Percentiles rank a stretch among this genome's conserved stretches.
phyloP scores from a whole-genome alignment of 495 filamentous ascomycete genomes.

The Penicillium coffeae region DNA sequence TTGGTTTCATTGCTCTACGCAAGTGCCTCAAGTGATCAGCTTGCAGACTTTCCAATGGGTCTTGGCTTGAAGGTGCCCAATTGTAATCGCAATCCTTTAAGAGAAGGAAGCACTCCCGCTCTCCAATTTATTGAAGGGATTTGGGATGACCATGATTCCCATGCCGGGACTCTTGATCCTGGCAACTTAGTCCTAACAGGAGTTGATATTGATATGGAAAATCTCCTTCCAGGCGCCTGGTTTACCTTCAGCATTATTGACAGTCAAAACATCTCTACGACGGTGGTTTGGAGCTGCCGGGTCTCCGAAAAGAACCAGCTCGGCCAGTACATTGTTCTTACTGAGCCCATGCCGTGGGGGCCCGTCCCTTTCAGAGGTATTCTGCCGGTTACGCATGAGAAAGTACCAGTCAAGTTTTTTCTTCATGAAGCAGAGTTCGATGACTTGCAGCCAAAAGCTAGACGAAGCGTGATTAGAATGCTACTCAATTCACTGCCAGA shows the following conservation, averaged over 20 bases:
- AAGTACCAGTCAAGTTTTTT: background rate
- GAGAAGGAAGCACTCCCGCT: no score
- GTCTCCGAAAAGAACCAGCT: constrained; percentile 6
- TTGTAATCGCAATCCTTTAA: background rate
- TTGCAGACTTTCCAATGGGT: constrained; percentile 65
- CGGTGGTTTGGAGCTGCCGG: constrained; percentile 17
- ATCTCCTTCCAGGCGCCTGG: constrained; percentile 55
- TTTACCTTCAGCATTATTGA: constrained; percentile 31
- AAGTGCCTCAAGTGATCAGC: constrained; percentile 38
- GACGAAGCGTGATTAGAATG: constrained; percentile 51
- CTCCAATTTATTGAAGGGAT: no score
- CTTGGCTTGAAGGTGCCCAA: constrained; percentile 65
- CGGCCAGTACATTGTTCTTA: background rate
- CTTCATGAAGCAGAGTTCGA: constrained; percentile 38
- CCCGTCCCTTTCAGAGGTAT: constrained; percentile 26
- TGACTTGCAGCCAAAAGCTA: constrained; percentile 40
- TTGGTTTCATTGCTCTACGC: constrained; percentile 78
- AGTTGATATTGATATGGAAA: background rate
- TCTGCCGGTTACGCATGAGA: constrained; percentile 37
- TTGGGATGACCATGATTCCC: background rate
- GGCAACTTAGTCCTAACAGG: background rate
- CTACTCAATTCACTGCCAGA: constrained; percentile 67
- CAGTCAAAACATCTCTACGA: constrained; percentile 22
- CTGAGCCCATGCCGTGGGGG: background rate
- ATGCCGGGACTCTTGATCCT: background rate